These are phyloP conservation scores for Pleurotus giganteus DNA, from an alignment of 768 basidiomycete species.

Conservation along the genomic window DNA sequence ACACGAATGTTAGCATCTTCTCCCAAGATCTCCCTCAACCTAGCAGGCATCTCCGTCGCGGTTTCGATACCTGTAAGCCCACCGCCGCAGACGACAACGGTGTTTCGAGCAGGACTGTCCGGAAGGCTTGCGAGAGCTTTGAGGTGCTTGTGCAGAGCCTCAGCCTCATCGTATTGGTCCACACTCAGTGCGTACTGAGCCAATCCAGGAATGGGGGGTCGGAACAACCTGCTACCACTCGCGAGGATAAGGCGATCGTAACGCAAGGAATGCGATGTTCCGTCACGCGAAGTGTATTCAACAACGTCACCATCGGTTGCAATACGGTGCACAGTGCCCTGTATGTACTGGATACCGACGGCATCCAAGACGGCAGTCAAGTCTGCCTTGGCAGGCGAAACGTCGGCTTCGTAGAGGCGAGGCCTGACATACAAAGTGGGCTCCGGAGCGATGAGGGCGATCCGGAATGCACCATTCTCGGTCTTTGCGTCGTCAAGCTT, in stretches of 20 bases:
- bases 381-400: conserved; percentile 13
- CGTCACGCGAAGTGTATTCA: conserved; percentile 11
- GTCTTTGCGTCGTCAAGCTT: conserved; percentile 14
- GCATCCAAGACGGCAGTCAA: conserved; percentile 12
- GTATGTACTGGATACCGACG: conserved; percentile 15
- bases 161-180: conserved; percentile 16
- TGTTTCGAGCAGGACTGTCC: conserved; percentile 17
- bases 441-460: conserved; percentile 20
- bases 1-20: conserved; percentile 13
- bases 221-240: conserved; percentile 18
- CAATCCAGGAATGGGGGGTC: conserved; percentile 15
- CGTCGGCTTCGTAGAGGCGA: conserved; percentile 20
- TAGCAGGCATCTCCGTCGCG: conserved; percentile 18
- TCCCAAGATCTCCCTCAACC: conserved; percentile 18
- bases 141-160: conserved; percentile 18
- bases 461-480: conserved; percentile 10
- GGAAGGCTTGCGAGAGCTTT: conserved; percentile 14
- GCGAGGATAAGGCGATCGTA: conserved; percentile 20
- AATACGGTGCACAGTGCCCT: conserved; percentile 16
- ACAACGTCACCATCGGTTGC: conserved; percentile 8
- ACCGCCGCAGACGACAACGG: conserved; percentile 19
- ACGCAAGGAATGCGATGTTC: conserved; percentile 9
- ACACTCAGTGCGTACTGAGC: conserved; percentile 15
- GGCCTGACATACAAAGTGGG: conserved; percentile 19
- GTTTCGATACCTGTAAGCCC: conserved; percentile 20